Evolutionary conservation across 352 stramenopile genomes (phyloP).

Genomic region (Globisporangium perplexum): DNA sequence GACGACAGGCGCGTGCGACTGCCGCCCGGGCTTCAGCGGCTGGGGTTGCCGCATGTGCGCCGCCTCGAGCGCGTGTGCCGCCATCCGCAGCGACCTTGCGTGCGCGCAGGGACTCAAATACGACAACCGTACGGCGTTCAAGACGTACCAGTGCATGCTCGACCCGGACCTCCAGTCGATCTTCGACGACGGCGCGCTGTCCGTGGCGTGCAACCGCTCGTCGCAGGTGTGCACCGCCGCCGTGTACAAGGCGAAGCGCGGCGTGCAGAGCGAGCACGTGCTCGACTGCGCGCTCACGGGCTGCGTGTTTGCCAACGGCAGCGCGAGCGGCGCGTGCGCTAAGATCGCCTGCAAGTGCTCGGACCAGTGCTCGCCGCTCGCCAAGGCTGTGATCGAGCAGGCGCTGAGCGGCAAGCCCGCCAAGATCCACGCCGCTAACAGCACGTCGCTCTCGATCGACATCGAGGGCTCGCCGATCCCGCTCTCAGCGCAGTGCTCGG

Average conservation of each 20-base stretch:
- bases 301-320: constrained; percentile 42
- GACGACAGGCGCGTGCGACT: constrained; percentile 48
- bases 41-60: constrained; percentile 62
- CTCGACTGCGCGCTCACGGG: constrained; percentile 62
- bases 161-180: constrained; percentile 48
- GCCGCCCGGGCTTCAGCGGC: constrained; percentile 48
- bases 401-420: constrained; percentile 61
- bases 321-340: constrained; percentile 31
- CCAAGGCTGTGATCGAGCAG: constrained; percentile 60
- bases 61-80: constrained; percentile 23
- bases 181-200: constrained; percentile 60
- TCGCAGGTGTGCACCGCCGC: constrained; percentile 48
- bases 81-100: constrained; percentile 28
- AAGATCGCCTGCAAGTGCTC: constrained; percentile 66
- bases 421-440: constrained; percentile 39
- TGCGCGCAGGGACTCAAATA: constrained; percentile 53
- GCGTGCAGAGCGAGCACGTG: constrained; percentile 43
- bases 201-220: constrained; percentile 52
- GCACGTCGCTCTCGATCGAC: constrained; percentile 45
- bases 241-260: constrained; percentile 55
- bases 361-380: constrained; percentile 46
- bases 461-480: constrained; percentile 71
- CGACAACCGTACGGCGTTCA: constrained; percentile 31
- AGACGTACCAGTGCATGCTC: constrained; percentile 68
- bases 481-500: constrained; percentile 52